Evolutionary conservation across 345 rosid species (phyloP), one percentile per base, ranked within the genome.

Genomic region (Balakata baccata): DNA sequence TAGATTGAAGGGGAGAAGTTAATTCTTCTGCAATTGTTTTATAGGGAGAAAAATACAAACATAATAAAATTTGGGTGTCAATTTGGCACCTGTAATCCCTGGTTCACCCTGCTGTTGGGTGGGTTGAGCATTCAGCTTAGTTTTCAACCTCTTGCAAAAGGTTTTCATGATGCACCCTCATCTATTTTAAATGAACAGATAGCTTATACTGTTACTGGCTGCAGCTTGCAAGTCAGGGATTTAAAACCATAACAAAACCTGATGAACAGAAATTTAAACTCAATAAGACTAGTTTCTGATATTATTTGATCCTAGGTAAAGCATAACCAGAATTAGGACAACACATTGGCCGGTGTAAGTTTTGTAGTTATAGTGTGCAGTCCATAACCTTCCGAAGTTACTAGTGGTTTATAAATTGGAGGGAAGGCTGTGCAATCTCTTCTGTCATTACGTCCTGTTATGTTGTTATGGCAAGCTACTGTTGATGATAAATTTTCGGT

Each of bases 91-190:
- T 20, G 10, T 47, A 14, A 45, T 5, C 51, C 10, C 37, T 45
- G 37, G 37, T 65, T 43, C 16, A 29, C 14, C 25, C 37, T 43
- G 38, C 37, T 4, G 37, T 45, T 11, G 18, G 38, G 53, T 22
- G 38, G n/a, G 54, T 49, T 66, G 25, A 65, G 34, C 17, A 20
- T 43, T 52, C 45, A 5, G 29, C 23, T 41, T 39, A 64, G 4
- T 45, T 65, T 45, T n/a, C 69, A 63, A 63, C n/a, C 66, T 63
- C 23, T 63, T 39, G 47, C 11, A 63, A 63, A n/a, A 50, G 58
- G n/a, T 67, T 34, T 13, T 68, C 37, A 47, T 57, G 29, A 52
- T 50, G 34, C 20, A 11, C 4, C 11, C 13, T 14, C 4, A 0
- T 57, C 41, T 22, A 14, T 23, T 37, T 20, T 64, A 56, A n/a